Evolutionary conservation across 495 filamentous ascomycete species (phyloP).

Genomic region (Hypoxylon rickii): DNA sequence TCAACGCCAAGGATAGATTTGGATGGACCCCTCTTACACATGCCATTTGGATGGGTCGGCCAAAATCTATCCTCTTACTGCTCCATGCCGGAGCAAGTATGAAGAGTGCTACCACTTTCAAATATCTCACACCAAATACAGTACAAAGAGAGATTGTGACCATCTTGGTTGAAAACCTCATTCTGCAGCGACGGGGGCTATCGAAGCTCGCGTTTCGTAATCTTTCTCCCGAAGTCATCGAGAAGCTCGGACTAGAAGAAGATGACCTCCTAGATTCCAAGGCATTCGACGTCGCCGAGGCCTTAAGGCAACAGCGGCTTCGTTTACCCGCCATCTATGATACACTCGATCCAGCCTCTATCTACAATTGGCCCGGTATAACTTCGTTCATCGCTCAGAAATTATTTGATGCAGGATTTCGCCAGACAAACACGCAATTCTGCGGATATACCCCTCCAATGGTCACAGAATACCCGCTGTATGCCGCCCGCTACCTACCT

Average conservation of each 20-base stretch:
- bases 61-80: neutral
- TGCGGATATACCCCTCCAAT: neutral
- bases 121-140: neutral
- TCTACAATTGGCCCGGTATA: neutral
- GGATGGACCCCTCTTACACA: neutral
- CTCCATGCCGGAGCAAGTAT: constrained; percentile 1
- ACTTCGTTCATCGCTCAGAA: neutral
- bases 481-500: too few species aligned
- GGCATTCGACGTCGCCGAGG: constrained; percentile 5
- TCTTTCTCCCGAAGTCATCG: neutral
- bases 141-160: neutral
- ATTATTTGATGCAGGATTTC: constrained; percentile 13
- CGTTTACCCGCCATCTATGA: neutral
- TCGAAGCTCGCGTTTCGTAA: constrained; percentile 1
- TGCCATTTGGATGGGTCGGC: neutral
- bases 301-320: neutral
- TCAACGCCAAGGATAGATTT: neutral
- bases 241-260: neutral
- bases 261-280: constrained; percentile 1
- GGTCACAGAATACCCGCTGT: too few species aligned
- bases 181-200: neutral
- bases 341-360: neutral
- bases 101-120: neutral
- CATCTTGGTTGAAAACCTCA: neutral
- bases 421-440: neutral